These are phyloP conservation scores for Suhomyces sp. DNA, from an alignment of 805 yeast genomes.

Conservation along the genomic window DNA sequence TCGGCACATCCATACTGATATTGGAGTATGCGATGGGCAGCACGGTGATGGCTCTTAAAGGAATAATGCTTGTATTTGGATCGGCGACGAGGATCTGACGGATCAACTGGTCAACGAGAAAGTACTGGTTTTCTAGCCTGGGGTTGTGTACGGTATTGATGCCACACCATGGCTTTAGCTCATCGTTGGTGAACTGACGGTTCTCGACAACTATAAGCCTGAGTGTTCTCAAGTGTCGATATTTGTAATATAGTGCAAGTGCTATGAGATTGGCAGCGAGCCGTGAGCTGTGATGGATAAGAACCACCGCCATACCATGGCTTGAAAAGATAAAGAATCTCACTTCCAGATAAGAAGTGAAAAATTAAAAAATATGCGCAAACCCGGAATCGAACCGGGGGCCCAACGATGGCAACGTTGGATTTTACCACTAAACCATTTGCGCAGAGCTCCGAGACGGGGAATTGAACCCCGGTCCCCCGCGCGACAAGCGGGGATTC, in stretches of 20 bases:
- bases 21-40: not conserved
- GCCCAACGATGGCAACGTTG: constrained; percentile 5
- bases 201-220: constrained; percentile 14
- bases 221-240: constrained; percentile 9
- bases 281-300: constrained; percentile 16
- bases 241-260: constrained; percentile 9
- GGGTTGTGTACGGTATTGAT: constrained; percentile 16
- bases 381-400: constrained; percentile 5
- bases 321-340: not conserved
- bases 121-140: constrained; percentile 9
- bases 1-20: not conserved
- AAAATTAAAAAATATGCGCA: not conserved
- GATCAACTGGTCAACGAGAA: constrained; percentile 7
- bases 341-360: not conserved
- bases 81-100: not conserved
- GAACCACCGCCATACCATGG: constrained; percentile 8
- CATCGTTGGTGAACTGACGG: not conserved
- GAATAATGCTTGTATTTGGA: not conserved
- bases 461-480: constrained; percentile 9
- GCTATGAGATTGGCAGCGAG: constrained; percentile 19
- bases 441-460: constrained; percentile 6
- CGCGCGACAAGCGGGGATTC: constrained; percentile 8
- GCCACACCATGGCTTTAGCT: constrained; percentile 29
- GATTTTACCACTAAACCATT: constrained; percentile 3
- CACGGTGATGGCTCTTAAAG: not conserved